Evolutionary conservation across 306 rosid genomes (phyloP).

Genomic region (Psophocarpus tetragonolobus): DNA sequence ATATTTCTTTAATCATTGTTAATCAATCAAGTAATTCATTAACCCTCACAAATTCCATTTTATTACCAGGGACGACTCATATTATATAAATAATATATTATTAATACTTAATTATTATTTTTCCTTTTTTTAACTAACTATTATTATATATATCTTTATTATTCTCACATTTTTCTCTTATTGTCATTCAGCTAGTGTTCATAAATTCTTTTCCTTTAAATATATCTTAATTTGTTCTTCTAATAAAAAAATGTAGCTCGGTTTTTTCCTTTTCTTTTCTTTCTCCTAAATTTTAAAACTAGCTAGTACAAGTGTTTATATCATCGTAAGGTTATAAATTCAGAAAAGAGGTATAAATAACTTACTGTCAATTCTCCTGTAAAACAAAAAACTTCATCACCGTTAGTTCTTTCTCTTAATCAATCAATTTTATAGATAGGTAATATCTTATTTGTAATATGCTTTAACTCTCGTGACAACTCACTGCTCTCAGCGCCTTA

Average conservation of each 20-base stretch:
- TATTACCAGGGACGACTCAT: too few species aligned
- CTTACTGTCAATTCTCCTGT: not conserved
- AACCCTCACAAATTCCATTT: too few species aligned
- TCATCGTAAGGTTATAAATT: not conserved
- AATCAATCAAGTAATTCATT: too few species aligned
- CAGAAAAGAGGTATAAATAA: not conserved
- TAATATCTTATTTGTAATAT: not conserved
- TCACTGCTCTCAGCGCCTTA: not conserved
- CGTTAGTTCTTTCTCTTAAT: not conserved
- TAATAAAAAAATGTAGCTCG: not conserved
- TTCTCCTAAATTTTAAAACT: not conserved
- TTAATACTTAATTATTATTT: too few species aligned
- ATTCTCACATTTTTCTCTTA: too few species aligned
- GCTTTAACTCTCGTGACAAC: not conserved
- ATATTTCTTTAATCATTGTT: too few species aligned
- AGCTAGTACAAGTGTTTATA: not conserved
- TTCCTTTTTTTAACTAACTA: too few species aligned
- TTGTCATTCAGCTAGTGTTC: too few species aligned
- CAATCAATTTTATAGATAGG: not conserved
- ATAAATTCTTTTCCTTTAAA: too few species aligned
- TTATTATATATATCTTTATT: too few species aligned
- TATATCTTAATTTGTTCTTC: not conserved
- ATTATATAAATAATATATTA: too few species aligned
- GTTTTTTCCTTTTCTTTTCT: not conserved
- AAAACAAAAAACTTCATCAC: too few species aligned